These are phyloP conservation scores for Otatea glauca DNA, from an alignment of 176 grass and related monocot genomes.

Conservation along the genomic window DNA sequence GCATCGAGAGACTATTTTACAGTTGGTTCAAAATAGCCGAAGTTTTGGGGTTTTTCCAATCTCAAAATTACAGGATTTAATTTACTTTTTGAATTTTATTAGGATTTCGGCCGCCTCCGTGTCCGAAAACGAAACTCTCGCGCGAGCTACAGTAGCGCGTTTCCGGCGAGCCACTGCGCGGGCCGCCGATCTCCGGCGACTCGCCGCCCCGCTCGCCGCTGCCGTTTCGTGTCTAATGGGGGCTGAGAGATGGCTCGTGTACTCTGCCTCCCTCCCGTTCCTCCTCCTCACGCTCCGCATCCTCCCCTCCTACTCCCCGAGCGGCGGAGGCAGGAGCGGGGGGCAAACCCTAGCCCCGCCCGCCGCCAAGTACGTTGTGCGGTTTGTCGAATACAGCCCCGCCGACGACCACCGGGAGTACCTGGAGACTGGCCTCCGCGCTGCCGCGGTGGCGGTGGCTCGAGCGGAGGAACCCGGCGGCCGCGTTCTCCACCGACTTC, in stretches of 20 bases:
- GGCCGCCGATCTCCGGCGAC: constrained; percentile 48
- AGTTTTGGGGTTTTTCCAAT: no score
- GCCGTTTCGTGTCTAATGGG: constrained; percentile 6
- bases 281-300: constrained; percentile 53
- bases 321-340: background rate
- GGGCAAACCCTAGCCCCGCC: constrained; percentile 26
- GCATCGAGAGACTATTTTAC: no score
- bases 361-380: constrained; percentile 67
- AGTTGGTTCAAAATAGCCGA: no score
- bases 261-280: constrained; percentile 41
- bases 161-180: constrained; percentile 37
- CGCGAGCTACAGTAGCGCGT: no score
- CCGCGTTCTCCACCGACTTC: constrained; percentile 84
- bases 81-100: no score
- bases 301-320: constrained; percentile 21
- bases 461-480: constrained; percentile 75
- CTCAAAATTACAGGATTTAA: no score
- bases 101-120: no score
- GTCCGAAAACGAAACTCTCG: no score
- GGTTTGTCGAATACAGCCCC: constrained; percentile 67
- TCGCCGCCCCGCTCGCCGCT: background rate
- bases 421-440: constrained; percentile 54
- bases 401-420: constrained; percentile 69
- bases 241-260: constrained; percentile 39
- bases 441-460: constrained; percentile 74